Evolutionary conservation across 2,329 filamentous ascomycete species (phyloP).

Genomic region (Didymella segeticola): DNA sequence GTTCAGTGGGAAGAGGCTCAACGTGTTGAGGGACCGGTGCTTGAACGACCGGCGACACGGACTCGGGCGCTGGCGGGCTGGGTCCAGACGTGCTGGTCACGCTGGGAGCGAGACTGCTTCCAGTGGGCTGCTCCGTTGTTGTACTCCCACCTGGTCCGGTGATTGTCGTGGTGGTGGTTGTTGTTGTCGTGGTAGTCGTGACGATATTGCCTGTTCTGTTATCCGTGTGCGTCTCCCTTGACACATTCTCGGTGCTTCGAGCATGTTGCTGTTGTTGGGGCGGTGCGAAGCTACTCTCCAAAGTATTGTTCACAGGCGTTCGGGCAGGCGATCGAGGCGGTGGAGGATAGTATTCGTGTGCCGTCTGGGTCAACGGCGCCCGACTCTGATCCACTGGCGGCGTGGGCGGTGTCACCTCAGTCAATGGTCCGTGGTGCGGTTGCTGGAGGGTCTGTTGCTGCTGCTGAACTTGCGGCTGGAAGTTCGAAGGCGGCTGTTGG

Average conservation of each 20-base stretch:
- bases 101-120: conserved; percentile 26
- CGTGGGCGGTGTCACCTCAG: conserved; percentile 32
- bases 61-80: conserved; percentile 41
- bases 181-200: conserved; percentile 46
- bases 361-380: conserved; percentile 5
- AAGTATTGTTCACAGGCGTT: background rate
- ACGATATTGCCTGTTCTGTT: conserved; percentile 42
- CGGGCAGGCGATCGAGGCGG: conserved; percentile 8
- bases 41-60: conserved; percentile 18
- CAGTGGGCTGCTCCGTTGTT: conserved; percentile 40
- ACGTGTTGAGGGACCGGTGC: conserved; percentile 7
- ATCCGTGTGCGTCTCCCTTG: conserved; percentile 41
- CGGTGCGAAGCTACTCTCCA: conserved; percentile 1
- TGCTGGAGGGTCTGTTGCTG: conserved; percentile 8
- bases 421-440: conserved; percentile 2
- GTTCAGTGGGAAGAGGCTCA: conserved; percentile 20
- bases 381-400: conserved; percentile 20
- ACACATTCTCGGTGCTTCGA: conserved; percentile 35
- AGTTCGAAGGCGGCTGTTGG: background rate
- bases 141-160: conserved; percentile 45
- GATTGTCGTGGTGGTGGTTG: conserved; percentile 46
- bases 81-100: conserved; percentile 44
- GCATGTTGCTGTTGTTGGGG: conserved; percentile 1
- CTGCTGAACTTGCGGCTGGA: background rate
- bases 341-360: conserved; percentile 9